Conservation (phyloP, 2,329 filamentous ascomycete species). For the Lasiodiplodia sp. region DNA sequence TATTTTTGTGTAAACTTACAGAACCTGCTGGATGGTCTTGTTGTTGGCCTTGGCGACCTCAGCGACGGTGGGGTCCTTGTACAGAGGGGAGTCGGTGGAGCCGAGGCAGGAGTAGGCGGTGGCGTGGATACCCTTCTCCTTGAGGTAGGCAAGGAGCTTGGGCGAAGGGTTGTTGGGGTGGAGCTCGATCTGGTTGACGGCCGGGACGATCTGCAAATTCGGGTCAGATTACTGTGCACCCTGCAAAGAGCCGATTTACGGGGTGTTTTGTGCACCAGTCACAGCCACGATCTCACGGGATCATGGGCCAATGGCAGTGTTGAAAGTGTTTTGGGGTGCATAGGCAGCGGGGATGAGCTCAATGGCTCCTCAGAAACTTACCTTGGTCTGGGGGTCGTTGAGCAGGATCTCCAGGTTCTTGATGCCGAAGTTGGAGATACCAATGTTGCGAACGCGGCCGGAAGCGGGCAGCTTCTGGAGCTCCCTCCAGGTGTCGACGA, state of each 20-base stretch:
- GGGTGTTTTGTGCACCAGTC: not conserved
- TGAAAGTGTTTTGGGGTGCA: not conserved
- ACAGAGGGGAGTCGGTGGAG: constrained; percentile 72
- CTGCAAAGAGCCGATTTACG: not conserved
- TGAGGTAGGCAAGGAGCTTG: constrained; percentile 77
- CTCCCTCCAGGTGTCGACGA: constrained; percentile 77
- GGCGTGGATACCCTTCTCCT: constrained; percentile 75
- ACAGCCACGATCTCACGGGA: not conserved
- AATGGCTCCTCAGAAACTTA: not conserved
- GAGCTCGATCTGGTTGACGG: constrained; percentile 83
- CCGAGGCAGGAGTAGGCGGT: constrained; percentile 79
- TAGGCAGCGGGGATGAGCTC: not conserved
- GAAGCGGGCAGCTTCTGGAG: constrained; percentile 73
- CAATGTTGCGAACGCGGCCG: constrained; percentile 80
- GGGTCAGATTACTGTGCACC: not conserved
- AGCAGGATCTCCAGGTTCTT: constrained; percentile 78
- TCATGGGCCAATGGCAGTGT: not conserved
- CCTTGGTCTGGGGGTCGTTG: constrained; percentile 67
- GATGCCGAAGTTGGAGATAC: constrained; percentile 86
- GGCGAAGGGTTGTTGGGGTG: constrained; percentile 82
- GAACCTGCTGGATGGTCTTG: constrained; percentile 76
- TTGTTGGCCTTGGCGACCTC: constrained; percentile 67
- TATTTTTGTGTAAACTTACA: constrained; percentile 47
- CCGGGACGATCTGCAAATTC: constrained; percentile 56
- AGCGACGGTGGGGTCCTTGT: constrained; percentile 70